These are phyloP conservation scores for Mycena crocata DNA, from an alignment of 768 basidiomycete genomes.

Conservation along the genomic window DNA sequence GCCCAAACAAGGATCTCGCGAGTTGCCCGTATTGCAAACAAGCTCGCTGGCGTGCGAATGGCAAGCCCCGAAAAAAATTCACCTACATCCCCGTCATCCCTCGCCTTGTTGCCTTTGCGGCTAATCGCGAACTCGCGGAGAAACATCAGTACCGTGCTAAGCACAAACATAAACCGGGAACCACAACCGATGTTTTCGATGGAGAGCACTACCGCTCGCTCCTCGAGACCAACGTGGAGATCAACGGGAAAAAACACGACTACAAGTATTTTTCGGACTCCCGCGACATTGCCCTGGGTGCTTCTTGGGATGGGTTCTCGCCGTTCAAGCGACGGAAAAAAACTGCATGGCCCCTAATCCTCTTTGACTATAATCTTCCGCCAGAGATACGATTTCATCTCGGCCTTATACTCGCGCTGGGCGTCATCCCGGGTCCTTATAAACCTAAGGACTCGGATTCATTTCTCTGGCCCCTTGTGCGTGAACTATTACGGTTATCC, in stretches of 20 bases:
- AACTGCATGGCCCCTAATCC: neutral
- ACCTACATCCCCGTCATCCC: slow-evolving; percentile 48
- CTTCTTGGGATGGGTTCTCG: neutral
- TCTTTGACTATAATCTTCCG: neutral
- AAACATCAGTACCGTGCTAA: neutral
- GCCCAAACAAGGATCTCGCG: slow-evolving; percentile 34
- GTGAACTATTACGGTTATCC: neutral
- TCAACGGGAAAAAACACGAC: neutral
- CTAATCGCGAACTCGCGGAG: neutral
- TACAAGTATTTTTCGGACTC: neutral
- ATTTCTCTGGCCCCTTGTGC: neutral
- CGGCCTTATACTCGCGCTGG: too few species aligned
- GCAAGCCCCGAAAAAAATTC: slow-evolving; percentile 42
- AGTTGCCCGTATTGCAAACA: slow-evolving; percentile 47
- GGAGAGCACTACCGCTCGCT: neutral
- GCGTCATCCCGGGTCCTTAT: too few species aligned
- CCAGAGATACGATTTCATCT: too few species aligned
- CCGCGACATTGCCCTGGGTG: neutral
- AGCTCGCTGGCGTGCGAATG: neutral
- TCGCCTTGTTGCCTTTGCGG: slow-evolving; percentile 32
- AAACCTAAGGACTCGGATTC: too few species aligned
- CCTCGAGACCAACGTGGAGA: neutral
- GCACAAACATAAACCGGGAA: neutral
- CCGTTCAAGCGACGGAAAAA: neutral
- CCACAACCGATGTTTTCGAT: neutral